phyloP scores from a whole-genome alignment of 2,329 filamentous ascomycete species.

The Diaporthe amygdali region DNA sequence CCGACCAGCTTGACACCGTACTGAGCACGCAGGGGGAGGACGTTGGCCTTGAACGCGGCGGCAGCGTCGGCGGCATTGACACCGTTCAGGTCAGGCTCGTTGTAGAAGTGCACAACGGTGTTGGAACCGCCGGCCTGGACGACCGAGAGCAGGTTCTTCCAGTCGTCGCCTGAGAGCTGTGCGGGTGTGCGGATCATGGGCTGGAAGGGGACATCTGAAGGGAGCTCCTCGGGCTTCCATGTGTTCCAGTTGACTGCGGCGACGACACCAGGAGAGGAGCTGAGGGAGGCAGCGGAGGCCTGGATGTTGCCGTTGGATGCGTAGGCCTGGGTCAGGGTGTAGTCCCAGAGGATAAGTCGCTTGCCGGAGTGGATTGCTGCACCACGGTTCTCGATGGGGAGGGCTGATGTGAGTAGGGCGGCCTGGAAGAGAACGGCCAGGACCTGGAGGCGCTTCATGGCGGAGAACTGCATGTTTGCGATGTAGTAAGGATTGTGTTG shows the following conservation, averaged over 20 bases:
- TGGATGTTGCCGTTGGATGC: not conserved
- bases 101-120: conserved; percentile 49
- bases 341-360: conserved; percentile 49
- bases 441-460: conserved; percentile 16
- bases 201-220: conserved; percentile 41
- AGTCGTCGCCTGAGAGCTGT: conserved; percentile 43
- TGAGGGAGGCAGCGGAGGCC: conserved; percentile 28
- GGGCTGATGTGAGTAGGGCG: conserved; percentile 7
- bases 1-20: conserved; percentile 40
- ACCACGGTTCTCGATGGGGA: conserved; percentile 6
- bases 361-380: conserved; percentile 34
- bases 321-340: conserved; percentile 39
- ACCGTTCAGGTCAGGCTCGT: conserved; percentile 48
- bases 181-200: conserved; percentile 47
- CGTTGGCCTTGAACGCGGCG: conserved; percentile 42
- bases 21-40: conserved; percentile 38
- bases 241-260: conserved; percentile 48
- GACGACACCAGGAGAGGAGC: conserved; percentile 38
- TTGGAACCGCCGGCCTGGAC: conserved; percentile 25
- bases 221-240: conserved; percentile 43
- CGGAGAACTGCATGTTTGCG: conserved; percentile 11
- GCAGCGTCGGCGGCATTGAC: conserved; percentile 41
- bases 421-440: conserved; percentile 14
- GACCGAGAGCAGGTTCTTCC: conserved; percentile 35
- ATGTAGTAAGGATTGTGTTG: not conserved